phyloP scores from a whole-genome alignment of 352 stramenopile genomes.

The Pythium dissotocum region DNA sequence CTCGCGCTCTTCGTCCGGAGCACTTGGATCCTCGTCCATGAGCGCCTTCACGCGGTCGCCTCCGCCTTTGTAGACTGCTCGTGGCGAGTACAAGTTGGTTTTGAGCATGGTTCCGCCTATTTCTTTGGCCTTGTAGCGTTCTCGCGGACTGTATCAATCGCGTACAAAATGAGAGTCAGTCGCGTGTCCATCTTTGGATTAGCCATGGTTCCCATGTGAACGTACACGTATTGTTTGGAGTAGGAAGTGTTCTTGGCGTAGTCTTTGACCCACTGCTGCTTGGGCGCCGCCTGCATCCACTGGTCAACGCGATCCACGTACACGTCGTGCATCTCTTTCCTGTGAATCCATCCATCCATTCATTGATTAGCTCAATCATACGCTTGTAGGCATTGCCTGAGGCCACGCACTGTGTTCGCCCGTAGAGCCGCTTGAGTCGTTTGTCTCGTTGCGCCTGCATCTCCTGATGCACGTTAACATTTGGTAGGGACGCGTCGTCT shows the following conservation, averaged over 20 bases:
- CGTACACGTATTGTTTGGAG: constrained; percentile 51
- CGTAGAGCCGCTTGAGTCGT: constrained; percentile 23
- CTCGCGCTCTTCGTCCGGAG: constrained; percentile 31
- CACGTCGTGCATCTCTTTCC: constrained; percentile 66
- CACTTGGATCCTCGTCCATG: constrained; percentile 15
- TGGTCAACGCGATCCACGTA: constrained; percentile 60
- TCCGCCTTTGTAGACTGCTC: constrained; percentile 54
- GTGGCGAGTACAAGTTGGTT: constrained; percentile 48
- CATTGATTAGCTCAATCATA: background rate
- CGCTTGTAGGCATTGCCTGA: too few relatives aligned
- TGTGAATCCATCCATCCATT: constrained; percentile 13
- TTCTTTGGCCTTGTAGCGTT: constrained; percentile 51
- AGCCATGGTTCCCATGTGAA: background rate
- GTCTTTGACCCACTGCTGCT: constrained; percentile 47
- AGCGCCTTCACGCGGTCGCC: constrained; percentile 44
- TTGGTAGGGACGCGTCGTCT: constrained; percentile 3
- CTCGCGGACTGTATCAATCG: constrained; percentile 37
- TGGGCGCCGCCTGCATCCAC: constrained; percentile 46
- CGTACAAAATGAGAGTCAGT: background rate
- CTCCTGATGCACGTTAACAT: constrained; percentile 6
- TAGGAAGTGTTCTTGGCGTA: constrained; percentile 58
- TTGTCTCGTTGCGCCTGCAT: constrained; percentile 3
- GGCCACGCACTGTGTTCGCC: constrained; percentile 18
- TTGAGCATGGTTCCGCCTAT: constrained; percentile 12
- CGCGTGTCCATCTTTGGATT: background rate